Conservation (phyloP, 2,329 filamentous ascomycete species). For the Hymenoscyphus salicellus region DNA sequence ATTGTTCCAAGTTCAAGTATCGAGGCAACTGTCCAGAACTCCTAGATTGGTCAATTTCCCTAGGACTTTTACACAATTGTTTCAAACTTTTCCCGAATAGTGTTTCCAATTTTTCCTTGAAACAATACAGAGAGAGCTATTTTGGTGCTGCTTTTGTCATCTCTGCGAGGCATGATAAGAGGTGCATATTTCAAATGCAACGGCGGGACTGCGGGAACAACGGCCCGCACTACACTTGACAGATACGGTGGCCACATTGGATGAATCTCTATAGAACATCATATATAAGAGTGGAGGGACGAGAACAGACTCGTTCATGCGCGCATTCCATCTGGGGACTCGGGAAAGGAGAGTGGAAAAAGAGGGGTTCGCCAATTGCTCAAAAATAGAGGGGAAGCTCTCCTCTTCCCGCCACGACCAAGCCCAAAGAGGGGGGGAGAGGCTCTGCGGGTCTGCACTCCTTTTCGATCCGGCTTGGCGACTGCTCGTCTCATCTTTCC, state of each 20-base stretch:
- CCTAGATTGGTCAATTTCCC: too few species aligned
- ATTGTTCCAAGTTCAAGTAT: too few species aligned
- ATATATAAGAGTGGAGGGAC: not conserved
- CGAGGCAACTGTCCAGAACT: too few species aligned
- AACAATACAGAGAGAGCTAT: too few species aligned
- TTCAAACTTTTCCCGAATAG: too few species aligned
- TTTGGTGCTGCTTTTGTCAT: constrained; percentile 7
- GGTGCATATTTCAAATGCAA: constrained; percentile 17
- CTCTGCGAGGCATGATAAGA: not conserved
- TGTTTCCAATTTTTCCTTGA: too few species aligned
- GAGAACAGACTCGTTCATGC: constrained; percentile 1
- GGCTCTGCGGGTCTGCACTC: constrained; percentile 8
- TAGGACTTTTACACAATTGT: too few species aligned
- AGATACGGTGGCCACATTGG: constrained; percentile 6
- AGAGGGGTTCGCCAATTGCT: not conserved
- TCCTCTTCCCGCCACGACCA: not conserved
- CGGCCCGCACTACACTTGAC: constrained; percentile 22
- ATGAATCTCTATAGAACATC: constrained; percentile 1
- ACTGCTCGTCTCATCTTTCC: not conserved
- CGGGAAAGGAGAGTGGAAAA: not conserved
- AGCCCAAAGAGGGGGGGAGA: constrained; percentile 1
- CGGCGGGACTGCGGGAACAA: constrained; percentile 19
- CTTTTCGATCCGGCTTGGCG: not conserved
- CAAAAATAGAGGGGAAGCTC: not conserved
- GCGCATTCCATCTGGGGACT: not conserved